Percentiles rank a stretch among this genome's conserved stretches.
phyloP scores from a whole-genome alignment of 371 early-diverging fungal species.

The Mucor racemosus region DNA sequence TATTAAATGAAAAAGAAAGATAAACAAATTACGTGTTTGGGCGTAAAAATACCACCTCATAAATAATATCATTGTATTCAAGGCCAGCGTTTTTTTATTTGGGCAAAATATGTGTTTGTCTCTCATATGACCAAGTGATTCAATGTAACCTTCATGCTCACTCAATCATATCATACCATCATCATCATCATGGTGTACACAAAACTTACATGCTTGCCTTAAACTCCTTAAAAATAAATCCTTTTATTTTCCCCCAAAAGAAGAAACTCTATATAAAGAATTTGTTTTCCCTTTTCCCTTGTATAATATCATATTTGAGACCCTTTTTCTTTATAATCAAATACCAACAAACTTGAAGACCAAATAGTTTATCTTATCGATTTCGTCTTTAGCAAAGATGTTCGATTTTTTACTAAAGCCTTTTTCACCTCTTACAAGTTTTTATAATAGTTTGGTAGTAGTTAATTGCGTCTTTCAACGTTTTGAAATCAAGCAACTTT shows the following conservation, averaged over 20 bases:
- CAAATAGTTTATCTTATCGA: background rate
- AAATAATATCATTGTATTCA: background rate
- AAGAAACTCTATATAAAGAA: background rate
- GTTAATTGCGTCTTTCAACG: background rate
- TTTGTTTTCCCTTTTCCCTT: background rate
- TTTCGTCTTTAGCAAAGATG: background rate
- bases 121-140: background rate
- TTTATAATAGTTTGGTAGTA: background rate
- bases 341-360: background rate
- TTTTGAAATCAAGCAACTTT: background rate
- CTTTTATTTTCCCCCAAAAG: background rate
- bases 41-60: background rate
- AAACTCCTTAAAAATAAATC: background rate
- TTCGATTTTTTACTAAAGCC: background rate
- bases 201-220: background rate
- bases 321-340: background rate
- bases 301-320: no score
- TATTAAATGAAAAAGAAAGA: background rate
- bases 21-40: conserved; percentile 2
- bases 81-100: background rate
- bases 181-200: background rate
- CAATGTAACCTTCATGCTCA: conserved; percentile 1
- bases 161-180: background rate
- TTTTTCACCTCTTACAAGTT: background rate
- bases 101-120: background rate